Conservation (phyloP, 202 grass and related monocot genomes). For the Elaeis oleifera region DNA sequence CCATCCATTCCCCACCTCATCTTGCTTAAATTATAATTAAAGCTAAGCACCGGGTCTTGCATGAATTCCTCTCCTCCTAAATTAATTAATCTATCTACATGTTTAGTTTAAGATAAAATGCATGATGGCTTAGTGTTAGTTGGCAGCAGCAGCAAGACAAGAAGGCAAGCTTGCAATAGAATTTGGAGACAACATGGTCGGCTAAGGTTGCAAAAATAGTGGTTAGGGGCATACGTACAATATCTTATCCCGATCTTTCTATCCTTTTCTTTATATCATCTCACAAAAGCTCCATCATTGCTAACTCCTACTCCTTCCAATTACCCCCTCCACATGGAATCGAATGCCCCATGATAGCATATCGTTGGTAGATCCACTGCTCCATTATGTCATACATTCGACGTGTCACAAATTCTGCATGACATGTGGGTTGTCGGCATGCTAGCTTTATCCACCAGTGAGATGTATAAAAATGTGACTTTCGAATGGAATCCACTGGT, state of each 20-base stretch:
- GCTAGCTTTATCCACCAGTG: conserved; percentile 7
- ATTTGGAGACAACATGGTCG: conserved; percentile 26
- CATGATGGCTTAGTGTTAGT: not conserved
- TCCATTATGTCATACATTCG: not conserved
- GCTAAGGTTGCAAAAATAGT: conserved; percentile 16
- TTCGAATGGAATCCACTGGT: too few relatives aligned
- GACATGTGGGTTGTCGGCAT: conserved; percentile 15
- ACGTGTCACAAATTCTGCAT: conserved; percentile 1
- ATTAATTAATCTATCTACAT: conserved; percentile 14
- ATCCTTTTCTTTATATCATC: not conserved
- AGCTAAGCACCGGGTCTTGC: conserved; percentile 5
- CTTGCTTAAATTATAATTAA: conserved; percentile 24
- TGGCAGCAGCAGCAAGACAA: conserved; percentile 20
- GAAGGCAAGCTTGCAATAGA: conserved; percentile 6
- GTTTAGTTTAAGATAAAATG: not conserved
- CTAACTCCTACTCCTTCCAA: not conserved
- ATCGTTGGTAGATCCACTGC: conserved; percentile 22
- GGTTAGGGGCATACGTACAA: conserved; percentile 1
- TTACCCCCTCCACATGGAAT: conserved; percentile 3
- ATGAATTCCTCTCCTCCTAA: conserved; percentile 8
- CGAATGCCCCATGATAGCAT: conserved; percentile 30
- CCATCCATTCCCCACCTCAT: conserved; percentile 18
- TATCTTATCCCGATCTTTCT: not conserved
- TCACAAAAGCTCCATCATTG: not conserved
- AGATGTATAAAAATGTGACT: too few relatives aligned